Base-by-base conservation (phyloP, 495 filamentous ascomycete species). In the Podospora sp. region DNA sequence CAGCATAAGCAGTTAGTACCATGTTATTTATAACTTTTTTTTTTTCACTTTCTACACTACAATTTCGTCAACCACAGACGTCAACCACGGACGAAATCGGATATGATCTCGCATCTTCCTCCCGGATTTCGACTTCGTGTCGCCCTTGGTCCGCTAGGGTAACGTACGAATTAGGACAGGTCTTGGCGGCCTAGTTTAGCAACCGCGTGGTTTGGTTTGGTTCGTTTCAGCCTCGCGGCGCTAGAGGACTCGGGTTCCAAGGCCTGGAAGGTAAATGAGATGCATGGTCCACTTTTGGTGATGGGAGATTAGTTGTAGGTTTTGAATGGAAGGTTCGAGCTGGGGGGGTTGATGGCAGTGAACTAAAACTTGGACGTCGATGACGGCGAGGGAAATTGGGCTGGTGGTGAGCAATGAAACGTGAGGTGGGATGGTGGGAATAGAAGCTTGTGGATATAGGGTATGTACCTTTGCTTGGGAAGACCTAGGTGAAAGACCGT, bases 201-300 rank as follows among this genome's bases (percentile, higher is more conserved):
- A 33, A 33, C 29, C 3, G 29, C 3, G 29, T 3, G 29, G 4
- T 3, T 33, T 33, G 40, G 40, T 18, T 12, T 46, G 40, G 40
- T 46, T 55, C 52, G 52, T 55, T 55, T 55, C 52, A 55, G 52
- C 52, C 52, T 26, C 52, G 52, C 20, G 52, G 20, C 52, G 52
- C 52, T 55, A 55, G 25, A 55, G n/a, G 40, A 22, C 24, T 55
- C 52, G 22, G 52, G 52, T 55, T 55, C 52, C 52, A 55, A 11
- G 25, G 7, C 24, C 52, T 55, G 52, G 52, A 55, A 33, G 29
- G 29, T 8, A 33, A n/a, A 55, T 24, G 52, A 33, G 8, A 46
- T 46, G 40, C 40, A 46, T 46, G 40, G 40, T 14, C 40, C 40
- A 46, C 40, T 33, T 33, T 46, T 46, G 40, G 40, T 6, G 12